phyloP scores from a whole-genome alignment of 495 filamentous ascomycete genomes.

The Xylaria sp. region DNA sequence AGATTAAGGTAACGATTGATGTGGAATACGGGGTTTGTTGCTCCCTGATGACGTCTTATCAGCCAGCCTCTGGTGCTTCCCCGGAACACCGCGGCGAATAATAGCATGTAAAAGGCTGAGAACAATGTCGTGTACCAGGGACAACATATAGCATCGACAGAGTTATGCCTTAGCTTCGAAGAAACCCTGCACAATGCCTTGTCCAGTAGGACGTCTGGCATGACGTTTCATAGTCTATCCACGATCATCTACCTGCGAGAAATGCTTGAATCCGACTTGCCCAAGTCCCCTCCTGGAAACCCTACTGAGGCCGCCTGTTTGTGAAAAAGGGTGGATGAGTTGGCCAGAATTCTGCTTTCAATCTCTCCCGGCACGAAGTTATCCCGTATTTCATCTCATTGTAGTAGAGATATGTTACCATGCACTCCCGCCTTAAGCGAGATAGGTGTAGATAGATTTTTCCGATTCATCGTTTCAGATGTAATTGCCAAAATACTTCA shows the following conservation, averaged over 20 bases:
- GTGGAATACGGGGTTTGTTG: conserved; percentile 42
- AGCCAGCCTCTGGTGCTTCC: conserved; percentile 54
- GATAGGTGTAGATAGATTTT: conserved; percentile 9
- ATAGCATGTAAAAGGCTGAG: conserved; percentile 48
- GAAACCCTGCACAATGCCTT: conserved; percentile 50
- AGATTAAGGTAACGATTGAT: not conserved
- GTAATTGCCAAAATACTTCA: not conserved
- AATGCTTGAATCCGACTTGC: not conserved
- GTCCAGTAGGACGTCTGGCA: not conserved
- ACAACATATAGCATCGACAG: conserved; percentile 39
- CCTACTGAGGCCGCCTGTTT: not conserved
- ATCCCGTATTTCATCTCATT: not conserved
- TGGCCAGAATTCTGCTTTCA: not conserved
- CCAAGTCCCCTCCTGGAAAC: not conserved
- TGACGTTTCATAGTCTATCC: not conserved
- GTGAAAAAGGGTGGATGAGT: not conserved
- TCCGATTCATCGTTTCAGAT: conserved; percentile 6
- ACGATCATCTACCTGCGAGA: conserved; percentile 4
- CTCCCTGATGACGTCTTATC: conserved; percentile 58
- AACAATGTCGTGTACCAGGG: conserved; percentile 56
- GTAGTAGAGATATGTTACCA: conserved; percentile 7
- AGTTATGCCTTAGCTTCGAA: conserved; percentile 55
- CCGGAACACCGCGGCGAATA: conserved; percentile 62
- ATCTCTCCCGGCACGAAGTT: not conserved
- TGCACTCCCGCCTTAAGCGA: conserved; percentile 4